phyloP scores from a whole-genome alignment of 768 basidiomycete species.

The Boletus eberwhitei region DNA sequence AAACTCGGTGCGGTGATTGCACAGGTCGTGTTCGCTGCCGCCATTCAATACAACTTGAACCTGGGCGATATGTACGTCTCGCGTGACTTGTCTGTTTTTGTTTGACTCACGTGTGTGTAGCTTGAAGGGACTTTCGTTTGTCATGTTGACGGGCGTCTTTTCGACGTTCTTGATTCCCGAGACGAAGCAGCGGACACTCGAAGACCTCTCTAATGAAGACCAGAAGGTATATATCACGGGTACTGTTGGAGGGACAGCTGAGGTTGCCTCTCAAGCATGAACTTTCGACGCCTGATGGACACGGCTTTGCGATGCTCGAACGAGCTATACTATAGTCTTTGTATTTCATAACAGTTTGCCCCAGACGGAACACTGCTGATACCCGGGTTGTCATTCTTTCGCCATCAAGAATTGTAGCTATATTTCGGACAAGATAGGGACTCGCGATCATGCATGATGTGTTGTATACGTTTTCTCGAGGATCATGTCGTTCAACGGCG shows the following conservation, averaged over 20 bases:
- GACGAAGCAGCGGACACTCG: constrained; percentile 58
- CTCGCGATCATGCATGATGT: too few relatives aligned
- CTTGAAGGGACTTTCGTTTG: constrained; percentile 71
- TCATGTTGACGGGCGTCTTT: constrained; percentile 79
- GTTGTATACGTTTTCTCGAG: too few relatives aligned
- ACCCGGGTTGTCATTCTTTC: background rate
- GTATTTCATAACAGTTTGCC: too few relatives aligned
- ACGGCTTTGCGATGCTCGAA: background rate
- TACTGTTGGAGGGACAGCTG: background rate
- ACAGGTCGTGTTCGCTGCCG: constrained; percentile 40
- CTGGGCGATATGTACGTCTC: background rate
- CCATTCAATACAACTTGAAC: too few relatives aligned
- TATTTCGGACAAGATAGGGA: too few relatives aligned
- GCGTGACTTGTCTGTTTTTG: background rate
- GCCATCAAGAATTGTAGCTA: too few relatives aligned
- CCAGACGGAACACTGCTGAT: background rate
- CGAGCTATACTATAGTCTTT: too few relatives aligned
- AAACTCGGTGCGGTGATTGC: constrained; percentile 79
- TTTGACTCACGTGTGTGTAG: background rate
- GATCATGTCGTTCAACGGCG: too few relatives aligned
- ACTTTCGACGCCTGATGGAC: background rate
- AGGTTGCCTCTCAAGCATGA: background rate
- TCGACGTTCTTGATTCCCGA: constrained; percentile 76
- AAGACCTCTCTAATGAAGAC: constrained; percentile 63
- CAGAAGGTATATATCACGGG: background rate